Conservation (phyloP, 257 asterid species). For the Leptodermis oblonga region DNA sequence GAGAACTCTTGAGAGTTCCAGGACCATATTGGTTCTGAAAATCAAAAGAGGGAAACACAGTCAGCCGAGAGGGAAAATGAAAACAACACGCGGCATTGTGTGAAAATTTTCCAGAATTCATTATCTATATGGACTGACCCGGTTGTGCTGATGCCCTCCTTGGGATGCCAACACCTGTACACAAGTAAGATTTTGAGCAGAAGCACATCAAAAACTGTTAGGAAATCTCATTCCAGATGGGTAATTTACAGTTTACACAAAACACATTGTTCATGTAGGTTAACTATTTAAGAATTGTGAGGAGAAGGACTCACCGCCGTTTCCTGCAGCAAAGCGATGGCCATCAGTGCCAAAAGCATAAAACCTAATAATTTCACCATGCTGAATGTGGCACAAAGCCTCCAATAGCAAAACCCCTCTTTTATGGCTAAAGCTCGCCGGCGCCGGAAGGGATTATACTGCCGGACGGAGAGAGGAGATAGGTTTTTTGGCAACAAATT, state of each 20-base stretch:
- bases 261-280: neutral
- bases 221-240: no score
- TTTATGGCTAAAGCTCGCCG: neutral
- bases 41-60: neutral
- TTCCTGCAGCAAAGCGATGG: conserved; percentile 22
- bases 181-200: neutral
- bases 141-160: conserved; percentile 16
- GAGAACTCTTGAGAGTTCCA: conserved; percentile 41
- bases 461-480: no score
- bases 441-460: neutral
- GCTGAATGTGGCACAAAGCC: neutral
- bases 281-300: neutral
- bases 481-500: no score
- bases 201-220: neutral
- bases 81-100: neutral
- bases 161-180: conserved; percentile 24
- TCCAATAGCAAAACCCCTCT: neutral
- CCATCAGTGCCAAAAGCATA: conserved; percentile 20
- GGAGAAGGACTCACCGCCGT: conserved; percentile 20
- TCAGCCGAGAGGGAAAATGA: neutral
- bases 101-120: no score
- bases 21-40: conserved; percentile 33
- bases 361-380: conserved; percentile 27
- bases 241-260: no score
- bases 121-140: no score